Evolutionary conservation across 495 filamentous ascomycete species (phyloP).

Genomic region (Aspergillus mulundensis): DNA sequence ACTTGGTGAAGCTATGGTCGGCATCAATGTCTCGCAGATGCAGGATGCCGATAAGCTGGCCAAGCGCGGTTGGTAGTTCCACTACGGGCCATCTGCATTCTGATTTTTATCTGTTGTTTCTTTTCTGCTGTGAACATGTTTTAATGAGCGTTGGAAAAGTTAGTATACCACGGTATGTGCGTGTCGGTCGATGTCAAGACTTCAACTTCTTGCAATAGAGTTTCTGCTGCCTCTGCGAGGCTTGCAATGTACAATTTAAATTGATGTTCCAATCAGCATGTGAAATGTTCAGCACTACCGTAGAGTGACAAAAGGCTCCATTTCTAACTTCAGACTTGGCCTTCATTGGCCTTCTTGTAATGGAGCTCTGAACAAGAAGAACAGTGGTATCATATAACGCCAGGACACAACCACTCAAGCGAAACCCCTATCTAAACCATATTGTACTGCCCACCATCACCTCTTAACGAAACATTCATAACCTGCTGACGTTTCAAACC

Average conservation of each 20-base stretch:
- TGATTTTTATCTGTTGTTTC: background rate
- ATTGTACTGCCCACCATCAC: too few species aligned
- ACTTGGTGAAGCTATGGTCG: slow-evolving; percentile 93
- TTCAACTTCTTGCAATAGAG: slow-evolving; percentile 9
- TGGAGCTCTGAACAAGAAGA: too few species aligned
- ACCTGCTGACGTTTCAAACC: too few species aligned
- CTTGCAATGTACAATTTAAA: background rate
- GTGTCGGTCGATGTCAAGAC: slow-evolving; percentile 1
- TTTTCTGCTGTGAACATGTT: background rate
- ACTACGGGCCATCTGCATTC: background rate
- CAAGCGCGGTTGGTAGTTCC: slow-evolving; percentile 74
- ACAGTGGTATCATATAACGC: too few species aligned
- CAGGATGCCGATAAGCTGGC: slow-evolving; percentile 75
- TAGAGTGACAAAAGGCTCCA: too few species aligned
- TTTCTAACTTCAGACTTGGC: too few species aligned
- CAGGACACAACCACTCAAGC: too few species aligned
- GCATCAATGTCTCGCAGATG: slow-evolving; percentile 77
- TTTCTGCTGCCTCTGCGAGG: slow-evolving; percentile 1
- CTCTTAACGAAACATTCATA: too few species aligned
- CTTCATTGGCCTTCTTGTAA: too few species aligned
- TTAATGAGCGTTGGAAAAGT: slow-evolving; percentile 20
- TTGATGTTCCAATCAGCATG: too few species aligned
- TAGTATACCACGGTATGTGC: background rate
- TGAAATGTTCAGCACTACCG: too few species aligned
- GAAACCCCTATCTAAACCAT: too few species aligned